Evolutionary conservation across 2,329 filamentous ascomycete genomes (phyloP).

Genomic region (Paracoccidioides brasiliensis): DNA sequence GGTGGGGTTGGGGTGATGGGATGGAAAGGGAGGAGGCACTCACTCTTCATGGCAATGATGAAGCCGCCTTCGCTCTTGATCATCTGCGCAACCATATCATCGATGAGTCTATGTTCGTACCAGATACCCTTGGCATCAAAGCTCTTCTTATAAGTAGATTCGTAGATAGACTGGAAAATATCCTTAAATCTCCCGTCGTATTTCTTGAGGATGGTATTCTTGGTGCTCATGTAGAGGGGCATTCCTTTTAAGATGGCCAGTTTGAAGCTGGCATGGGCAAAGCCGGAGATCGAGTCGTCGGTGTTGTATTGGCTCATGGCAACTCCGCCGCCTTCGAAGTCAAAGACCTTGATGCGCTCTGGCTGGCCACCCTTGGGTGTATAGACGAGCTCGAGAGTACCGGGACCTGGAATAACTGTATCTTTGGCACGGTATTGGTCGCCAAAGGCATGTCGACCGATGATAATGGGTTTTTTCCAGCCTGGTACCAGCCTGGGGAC

Average conservation of each 20-base stretch:
- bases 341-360: slow-evolving; percentile 76
- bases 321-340: slow-evolving; percentile 77
- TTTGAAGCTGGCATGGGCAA: slow-evolving; percentile 95
- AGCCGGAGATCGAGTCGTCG: slow-evolving; percentile 83
- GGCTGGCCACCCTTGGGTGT: slow-evolving; percentile 68
- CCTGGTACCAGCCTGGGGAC: slow-evolving; percentile 89
- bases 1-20: neutral
- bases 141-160: slow-evolving; percentile 68
- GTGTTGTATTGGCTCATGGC: slow-evolving; percentile 98
- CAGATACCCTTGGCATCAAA: slow-evolving; percentile 91
- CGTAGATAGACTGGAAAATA: slow-evolving; percentile 96
- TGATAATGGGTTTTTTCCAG: slow-evolving; percentile 99
- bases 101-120: slow-evolving; percentile 98
- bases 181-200: slow-evolving; percentile 99
- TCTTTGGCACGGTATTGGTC: slow-evolving; percentile 98
- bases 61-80: slow-evolving; percentile 96
- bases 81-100: slow-evolving; percentile 99
- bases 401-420: slow-evolving; percentile 64
- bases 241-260: slow-evolving; percentile 73
- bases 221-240: slow-evolving; percentile 99
- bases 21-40: neutral
- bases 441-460: slow-evolving; percentile 94
- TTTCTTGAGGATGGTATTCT: slow-evolving; percentile 99
- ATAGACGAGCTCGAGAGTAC: slow-evolving; percentile 89
- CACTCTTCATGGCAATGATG: slow-evolving; percentile 96